Evolutionary conservation across 192 early-diverging fungal genomes (phyloP), one percentile per base, ranked within the genome.

Genomic region (Coemansia sp.): DNA sequence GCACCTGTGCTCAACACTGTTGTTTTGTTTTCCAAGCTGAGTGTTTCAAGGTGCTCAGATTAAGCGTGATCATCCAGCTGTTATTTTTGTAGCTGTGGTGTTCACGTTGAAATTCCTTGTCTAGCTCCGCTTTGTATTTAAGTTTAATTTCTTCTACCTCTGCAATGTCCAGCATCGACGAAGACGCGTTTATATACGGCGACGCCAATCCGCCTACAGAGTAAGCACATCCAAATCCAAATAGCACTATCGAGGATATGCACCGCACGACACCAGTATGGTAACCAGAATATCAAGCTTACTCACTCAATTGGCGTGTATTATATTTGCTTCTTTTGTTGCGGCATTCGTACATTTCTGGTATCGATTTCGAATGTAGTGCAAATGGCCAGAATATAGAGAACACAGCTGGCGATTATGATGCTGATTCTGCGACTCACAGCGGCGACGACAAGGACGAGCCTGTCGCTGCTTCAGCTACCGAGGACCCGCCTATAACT

Each of bases 131-230:
- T 27, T 28, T 49, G 44, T 16, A 7, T 31, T 49, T 19, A 24
- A 16, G 14, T 2, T 16, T 32, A 21, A 21, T 55, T 56, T 53
- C 52, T 12, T 21, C 25, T 27, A 28, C 4, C 14, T 49, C 21
- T 52, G 24, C 19, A 44, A 44, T 44, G 38, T 21, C 67, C 2
- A 23, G 63, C 61, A 27, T 50, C 56, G 74, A 71, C 32, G 79
- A 73, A 44, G 74, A 76, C 59, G 67, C 66, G 14, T 82, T 82
- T 59, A 49, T 82, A 54, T 82, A 82, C 38, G 79, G 74, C 52
- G 79, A 68, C 49, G 52, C 49, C 19, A 54, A 56, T 44, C 38
- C 63, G 31, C 24, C 31, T 23, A 26, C 22, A 64, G 48, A 49
- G 62, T 64, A 64, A 54, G 62, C 24, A 26, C 50, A 9, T 14